Conservation (phyloP, 2,329 filamentous ascomycete species). For the Hypoxylon sp. region DNA sequence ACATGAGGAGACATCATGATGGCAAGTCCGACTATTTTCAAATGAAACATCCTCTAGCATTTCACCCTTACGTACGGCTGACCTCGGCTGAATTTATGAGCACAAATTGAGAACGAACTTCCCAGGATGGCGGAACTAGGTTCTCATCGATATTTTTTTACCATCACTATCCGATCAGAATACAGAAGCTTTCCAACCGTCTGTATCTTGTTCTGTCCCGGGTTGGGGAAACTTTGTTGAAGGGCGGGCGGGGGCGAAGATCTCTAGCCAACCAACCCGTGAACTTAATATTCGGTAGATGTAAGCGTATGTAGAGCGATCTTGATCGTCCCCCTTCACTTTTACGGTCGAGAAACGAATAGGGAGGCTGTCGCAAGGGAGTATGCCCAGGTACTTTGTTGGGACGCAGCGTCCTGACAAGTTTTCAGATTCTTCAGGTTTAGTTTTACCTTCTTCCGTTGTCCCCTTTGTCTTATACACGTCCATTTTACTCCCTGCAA, state of each 20-base stretch:
- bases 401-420: not conserved
- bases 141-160: slow-evolving; percentile 4
- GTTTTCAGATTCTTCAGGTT: not conserved
- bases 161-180: slow-evolving; percentile 25
- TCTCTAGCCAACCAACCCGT: not conserved
- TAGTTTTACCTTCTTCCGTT: not conserved
- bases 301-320: slow-evolving; percentile 10
- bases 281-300: slow-evolving; percentile 19
- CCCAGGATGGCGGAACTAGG: not conserved
- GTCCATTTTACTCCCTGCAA: not conserved
- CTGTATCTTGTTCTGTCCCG: not conserved
- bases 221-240: not conserved
- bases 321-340: too few relatives aligned
- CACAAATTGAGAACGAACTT: not conserved
- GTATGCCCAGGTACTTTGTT: not conserved
- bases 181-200: slow-evolving; percentile 1
- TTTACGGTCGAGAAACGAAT: too few relatives aligned
- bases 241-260: slow-evolving; percentile 21
- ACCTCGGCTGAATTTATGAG: not conserved
- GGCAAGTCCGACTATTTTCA: too few relatives aligned
- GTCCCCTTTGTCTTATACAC: not conserved
- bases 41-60: too few relatives aligned
- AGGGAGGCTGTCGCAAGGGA: too few relatives aligned
- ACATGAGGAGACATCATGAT: too few relatives aligned
- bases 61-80: too few relatives aligned